Evolutionary conservation across 495 filamentous ascomycete genomes (phyloP), one percentile per base, ranked within the genome.

Genomic region (Symbiotaphrina buchneri): DNA sequence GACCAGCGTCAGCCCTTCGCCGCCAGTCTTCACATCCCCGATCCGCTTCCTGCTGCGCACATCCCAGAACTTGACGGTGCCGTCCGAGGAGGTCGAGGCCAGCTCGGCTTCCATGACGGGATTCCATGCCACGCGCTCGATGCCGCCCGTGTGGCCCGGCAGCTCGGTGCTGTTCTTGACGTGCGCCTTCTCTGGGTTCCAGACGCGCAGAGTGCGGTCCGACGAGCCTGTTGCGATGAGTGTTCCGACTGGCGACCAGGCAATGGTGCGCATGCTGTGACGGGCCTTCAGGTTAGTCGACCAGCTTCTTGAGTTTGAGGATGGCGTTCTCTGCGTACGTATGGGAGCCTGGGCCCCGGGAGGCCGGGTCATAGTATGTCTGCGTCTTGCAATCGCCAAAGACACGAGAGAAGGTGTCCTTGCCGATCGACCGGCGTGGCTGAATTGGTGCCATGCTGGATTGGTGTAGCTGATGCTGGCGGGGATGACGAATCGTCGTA

Each of bases 41-140:
- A 79, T 63, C 32, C 75, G 79, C 3, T 53, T 63, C 49, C 81
- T 85, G 15, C 65, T 78, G 39, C 83, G 63, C 11, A 91, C 80
- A 46, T 97, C 90, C 87, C 87, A 97, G 39, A 97, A 71, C 37
- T 75, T 69, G 36, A 91, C 75, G 10, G 74, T 72, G 1, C 84
- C 84, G 48, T 95, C 87, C 7, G 58, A 63, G 15, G 77, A 77
- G 39, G 81, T 71, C 41, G 80, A 92, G 24, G 78, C 84, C 3
- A 97, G 54, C 48, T 91, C 82, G 4, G 78, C 74, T 39, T 94
- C 83, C 40, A 75, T 80, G 4, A 66, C 64, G 2, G 87, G 87
- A 41, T 92, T 84, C 55, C 90, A 97, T 3, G 76, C 66, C 2
- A 94, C 74, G 37, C 80, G 76, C 49, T 94, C 85, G 11, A 94